Percentiles rank a stretch among this genome's conserved stretches.
These are phyloP conservation scores for Gossypium thurberi DNA, from an alignment of 345 rosid genomes.

Conservation along the genomic window DNA sequence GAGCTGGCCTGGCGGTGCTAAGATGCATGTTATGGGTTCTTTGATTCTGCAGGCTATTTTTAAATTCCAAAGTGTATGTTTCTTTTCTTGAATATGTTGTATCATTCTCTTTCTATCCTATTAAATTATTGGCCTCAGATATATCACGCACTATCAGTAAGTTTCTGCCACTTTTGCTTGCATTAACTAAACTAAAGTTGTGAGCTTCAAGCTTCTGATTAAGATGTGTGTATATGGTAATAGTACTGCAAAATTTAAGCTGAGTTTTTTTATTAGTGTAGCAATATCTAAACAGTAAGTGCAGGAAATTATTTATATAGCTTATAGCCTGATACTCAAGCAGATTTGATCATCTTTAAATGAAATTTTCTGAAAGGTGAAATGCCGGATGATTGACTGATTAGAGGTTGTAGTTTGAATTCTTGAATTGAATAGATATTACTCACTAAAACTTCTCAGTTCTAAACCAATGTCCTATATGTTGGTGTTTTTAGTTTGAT, in stretches of 20 bases:
- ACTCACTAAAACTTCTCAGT: background rate
- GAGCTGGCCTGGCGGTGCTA: constrained; percentile 66
- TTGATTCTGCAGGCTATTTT: constrained; percentile 83
- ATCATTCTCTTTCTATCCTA: background rate
- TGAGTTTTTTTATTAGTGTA: background rate
- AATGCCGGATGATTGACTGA: background rate
- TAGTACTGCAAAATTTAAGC: background rate
- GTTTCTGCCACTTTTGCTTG: background rate
- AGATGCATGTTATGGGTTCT: constrained; percentile 85
- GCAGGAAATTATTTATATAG: background rate
- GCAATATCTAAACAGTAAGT: background rate
- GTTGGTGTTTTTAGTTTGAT: background rate
- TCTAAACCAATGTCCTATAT: background rate
- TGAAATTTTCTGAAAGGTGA: background rate
- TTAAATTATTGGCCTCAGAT: background rate
- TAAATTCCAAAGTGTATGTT: constrained; percentile 67
- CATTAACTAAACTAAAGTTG: background rate
- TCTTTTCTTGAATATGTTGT: constrained; percentile 10
- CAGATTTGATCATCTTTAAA: background rate
- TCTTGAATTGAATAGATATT: background rate
- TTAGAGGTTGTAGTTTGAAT: background rate
- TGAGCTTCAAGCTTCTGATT: background rate
- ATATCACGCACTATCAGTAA: background rate
- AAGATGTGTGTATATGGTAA: background rate
- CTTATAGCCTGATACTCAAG: background rate